Conservation (phyloP, 371 early-diverging fungal species). For the Rhizopus delemar region DNA sequence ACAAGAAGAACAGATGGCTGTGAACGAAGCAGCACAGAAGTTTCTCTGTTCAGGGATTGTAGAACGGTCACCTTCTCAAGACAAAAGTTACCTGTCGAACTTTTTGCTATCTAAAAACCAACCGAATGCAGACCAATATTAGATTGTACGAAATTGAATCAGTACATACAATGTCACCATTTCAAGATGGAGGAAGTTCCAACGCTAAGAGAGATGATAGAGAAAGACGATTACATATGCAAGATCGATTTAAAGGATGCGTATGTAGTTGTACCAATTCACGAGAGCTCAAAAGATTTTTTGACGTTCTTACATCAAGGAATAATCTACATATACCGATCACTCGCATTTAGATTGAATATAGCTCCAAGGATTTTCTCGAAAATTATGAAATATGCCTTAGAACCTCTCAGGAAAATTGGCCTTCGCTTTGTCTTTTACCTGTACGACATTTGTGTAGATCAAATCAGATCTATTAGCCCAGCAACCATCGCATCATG, state of each 20-base stretch:
- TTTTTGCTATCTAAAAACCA: conserved; percentile 13
- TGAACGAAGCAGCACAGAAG: not conserved
- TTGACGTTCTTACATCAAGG: conserved; percentile 6
- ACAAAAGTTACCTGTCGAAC: not conserved
- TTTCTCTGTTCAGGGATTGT: conserved; percentile 5
- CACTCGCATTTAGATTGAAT: conserved; percentile 12
- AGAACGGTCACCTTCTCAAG: conserved; percentile 5
- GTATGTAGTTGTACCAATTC: conserved; percentile 16
- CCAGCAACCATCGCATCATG: no score
- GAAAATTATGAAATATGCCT: conserved; percentile 1
- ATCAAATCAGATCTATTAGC: no score
- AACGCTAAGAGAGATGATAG: conserved; percentile 7
- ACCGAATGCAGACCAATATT: conserved; percentile 5
- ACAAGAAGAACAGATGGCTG: not conserved
- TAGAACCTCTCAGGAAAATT: conserved; percentile 7
- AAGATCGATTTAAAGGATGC: no score
- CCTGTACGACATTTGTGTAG: no score
- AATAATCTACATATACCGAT: conserved; percentile 7
- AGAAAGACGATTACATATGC: conserved; percentile 6
- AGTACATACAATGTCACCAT: conserved; percentile 9
- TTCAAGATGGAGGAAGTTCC: conserved; percentile 21
- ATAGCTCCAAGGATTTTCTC: no score
- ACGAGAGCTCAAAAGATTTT: conserved; percentile 3
- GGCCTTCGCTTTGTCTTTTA: conserved; percentile 16
- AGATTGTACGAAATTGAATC: conserved; percentile 10